These are phyloP conservation scores for Ganoderma sp. DNA, from an alignment of 1,284 basidiomycete genomes.

Conservation along the genomic window DNA sequence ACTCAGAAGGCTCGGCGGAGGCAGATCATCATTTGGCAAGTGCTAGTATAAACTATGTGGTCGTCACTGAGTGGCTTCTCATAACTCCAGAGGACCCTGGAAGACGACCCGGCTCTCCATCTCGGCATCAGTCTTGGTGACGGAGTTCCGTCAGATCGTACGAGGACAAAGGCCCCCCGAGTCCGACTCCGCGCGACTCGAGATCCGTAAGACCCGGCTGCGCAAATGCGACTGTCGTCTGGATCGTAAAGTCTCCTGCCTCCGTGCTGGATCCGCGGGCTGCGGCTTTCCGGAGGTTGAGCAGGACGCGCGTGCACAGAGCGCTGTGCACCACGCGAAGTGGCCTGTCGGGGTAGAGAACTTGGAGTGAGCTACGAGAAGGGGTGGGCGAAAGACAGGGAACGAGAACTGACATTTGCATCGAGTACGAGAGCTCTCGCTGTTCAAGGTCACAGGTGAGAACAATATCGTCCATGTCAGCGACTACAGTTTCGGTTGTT, in stretches of 20 bases:
- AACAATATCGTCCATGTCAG: neutral
- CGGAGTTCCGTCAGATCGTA: neutral
- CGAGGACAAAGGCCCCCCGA: neutral
- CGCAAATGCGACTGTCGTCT: neutral
- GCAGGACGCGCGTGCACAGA: slow-evolving; percentile 7
- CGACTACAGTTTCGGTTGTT: neutral
- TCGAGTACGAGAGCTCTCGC: neutral
- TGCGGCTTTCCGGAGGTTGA: slow-evolving; percentile 14
- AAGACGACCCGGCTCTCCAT: neutral
- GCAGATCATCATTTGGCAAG: no score
- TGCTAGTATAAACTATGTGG: no score
- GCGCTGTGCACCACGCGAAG: slow-evolving; percentile 12
- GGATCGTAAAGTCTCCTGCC: neutral
- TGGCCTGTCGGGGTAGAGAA: neutral
- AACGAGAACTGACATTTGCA: slow-evolving; percentile 11
- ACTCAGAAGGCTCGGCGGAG: no score
- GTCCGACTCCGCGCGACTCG: neutral
- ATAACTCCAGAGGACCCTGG: no score
- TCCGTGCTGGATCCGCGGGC: neutral
- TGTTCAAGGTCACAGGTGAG: neutral
- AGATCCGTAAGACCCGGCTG: neutral
- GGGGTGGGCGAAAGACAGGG: neutral
- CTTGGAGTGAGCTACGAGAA: neutral
- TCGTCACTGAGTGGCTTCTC: no score
- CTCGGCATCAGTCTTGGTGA: neutral